Evolutionary conservation across 352 stramenopile genomes (phyloP).

Genomic region (Phytopythium delawarense): DNA sequence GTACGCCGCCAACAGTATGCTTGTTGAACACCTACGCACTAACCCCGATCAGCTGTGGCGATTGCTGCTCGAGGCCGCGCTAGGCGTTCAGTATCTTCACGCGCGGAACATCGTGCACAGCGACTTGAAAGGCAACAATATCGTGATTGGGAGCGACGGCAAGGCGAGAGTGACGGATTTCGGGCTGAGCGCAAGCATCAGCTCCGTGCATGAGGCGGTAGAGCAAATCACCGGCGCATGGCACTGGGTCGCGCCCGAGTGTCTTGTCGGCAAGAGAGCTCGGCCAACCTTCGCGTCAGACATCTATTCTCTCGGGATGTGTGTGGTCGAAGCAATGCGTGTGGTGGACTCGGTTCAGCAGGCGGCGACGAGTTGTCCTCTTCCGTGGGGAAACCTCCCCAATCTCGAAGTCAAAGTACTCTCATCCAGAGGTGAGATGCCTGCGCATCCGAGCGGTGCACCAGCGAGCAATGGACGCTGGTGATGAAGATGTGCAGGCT

Average conservation of each 20-base stretch:
- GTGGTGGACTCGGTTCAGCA: conserved; percentile 4
- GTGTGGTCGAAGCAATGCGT: conserved; percentile 32
- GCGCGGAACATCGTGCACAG: conserved; percentile 25
- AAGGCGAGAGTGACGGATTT: too few species aligned
- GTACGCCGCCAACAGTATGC: conserved; percentile 17
- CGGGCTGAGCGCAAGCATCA: too few species aligned
- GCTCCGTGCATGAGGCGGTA: too few species aligned
- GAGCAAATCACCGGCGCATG: too few species aligned
- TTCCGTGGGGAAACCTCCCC: neutral
- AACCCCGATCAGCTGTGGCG: conserved; percentile 13
- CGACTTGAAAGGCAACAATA: neutral
- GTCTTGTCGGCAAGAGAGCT: too few species aligned
- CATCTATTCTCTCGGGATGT: conserved; percentile 14
- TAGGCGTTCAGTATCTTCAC: conserved; percentile 39
- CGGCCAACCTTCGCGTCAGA: too few species aligned
- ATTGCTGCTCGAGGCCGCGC: conserved; percentile 24
- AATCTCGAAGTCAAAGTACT: neutral
- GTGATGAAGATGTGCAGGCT: neutral
- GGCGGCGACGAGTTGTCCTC: neutral
- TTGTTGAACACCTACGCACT: conserved; percentile 18
- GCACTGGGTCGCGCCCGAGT: too few species aligned
- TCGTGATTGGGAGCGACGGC: too few species aligned
- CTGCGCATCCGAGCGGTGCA: neutral
- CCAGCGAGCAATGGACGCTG: neutral
- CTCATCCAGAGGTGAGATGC: neutral